Conservation (phyloP, 805 yeast species). For the Saturnispora hagleri region DNA sequence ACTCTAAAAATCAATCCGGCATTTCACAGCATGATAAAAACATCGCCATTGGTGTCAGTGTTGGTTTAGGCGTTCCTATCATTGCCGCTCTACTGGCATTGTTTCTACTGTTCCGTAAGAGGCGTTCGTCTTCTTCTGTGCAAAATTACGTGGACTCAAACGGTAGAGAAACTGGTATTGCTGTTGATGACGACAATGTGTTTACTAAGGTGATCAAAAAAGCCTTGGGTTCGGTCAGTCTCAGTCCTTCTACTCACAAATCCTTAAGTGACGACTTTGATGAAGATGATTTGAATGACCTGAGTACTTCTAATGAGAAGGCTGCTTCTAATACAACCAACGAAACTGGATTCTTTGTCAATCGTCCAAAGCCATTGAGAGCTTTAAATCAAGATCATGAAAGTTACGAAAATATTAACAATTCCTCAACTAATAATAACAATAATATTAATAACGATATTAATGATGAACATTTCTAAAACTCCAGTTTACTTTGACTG, state of each 20-base stretch:
- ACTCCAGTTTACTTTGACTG: no score
- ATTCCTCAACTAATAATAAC: neutral
- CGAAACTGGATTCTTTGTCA: conserved; percentile 25
- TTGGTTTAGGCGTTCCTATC: conserved; percentile 62
- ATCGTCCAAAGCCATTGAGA: conserved; percentile 24
- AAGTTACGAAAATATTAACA: neutral
- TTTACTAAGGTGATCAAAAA: conserved; percentile 13
- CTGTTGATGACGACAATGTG: conserved; percentile 20
- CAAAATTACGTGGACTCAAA: conserved; percentile 29
- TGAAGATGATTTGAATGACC: conserved; percentile 13
- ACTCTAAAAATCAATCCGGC: conserved; percentile 26
- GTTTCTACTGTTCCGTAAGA: conserved; percentile 14
- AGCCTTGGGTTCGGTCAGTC: conserved; percentile 18
- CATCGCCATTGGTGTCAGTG: conserved; percentile 59
- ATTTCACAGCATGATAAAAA: conserved; percentile 37
- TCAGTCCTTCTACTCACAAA: conserved; percentile 20
- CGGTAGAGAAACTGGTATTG: conserved; percentile 26
- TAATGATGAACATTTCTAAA: neutral
- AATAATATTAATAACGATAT: neutral
- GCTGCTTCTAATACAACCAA: conserved; percentile 8
- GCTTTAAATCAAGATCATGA: conserved; percentile 7
- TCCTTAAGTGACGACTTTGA: conserved; percentile 15
- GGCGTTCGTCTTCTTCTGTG: conserved; percentile 12
- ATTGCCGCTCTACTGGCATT: conserved; percentile 26
- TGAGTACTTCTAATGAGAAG: conserved; percentile 1